Evolutionary conservation across 2,329 filamentous ascomycete species (phyloP).

Genomic region (Rutstroemia sp.): DNA sequence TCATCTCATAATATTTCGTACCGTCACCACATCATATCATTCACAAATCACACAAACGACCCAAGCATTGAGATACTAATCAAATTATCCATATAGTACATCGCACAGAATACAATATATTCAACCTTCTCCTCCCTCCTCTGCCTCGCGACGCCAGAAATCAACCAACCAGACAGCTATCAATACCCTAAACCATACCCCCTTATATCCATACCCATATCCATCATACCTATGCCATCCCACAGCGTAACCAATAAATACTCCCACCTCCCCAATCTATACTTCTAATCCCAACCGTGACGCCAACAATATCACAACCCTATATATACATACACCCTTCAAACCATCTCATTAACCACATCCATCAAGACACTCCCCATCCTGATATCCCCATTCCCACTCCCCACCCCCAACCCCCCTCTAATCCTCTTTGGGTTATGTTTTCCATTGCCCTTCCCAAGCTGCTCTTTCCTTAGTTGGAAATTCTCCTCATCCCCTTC

Average conservation of each 20-base stretch:
- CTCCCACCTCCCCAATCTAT: neutral
- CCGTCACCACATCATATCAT: too few species aligned
- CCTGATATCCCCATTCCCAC: constrained; percentile 12
- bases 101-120: too few species aligned
- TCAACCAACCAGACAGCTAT: neutral
- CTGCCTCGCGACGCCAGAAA: too few species aligned
- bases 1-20: too few species aligned
- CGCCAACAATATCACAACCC: neutral
- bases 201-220: neutral
- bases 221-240: neutral
- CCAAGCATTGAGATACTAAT: too few species aligned
- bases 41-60: too few species aligned
- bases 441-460: neutral
- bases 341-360: constrained; percentile 59
- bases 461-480: too few species aligned
- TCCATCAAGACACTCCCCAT: constrained; percentile 46
- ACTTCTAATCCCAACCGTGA: neutral
- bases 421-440: constrained; percentile 44
- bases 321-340: neutral
- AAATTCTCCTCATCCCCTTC: neutral
- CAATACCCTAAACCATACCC: neutral
- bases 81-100: too few species aligned
- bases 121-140: too few species aligned
- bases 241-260: neutral
- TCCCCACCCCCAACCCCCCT: constrained; percentile 51